Base-by-base conservation (phyloP, 306 rosid genomes). In the Sicyos edulis region DNA sequence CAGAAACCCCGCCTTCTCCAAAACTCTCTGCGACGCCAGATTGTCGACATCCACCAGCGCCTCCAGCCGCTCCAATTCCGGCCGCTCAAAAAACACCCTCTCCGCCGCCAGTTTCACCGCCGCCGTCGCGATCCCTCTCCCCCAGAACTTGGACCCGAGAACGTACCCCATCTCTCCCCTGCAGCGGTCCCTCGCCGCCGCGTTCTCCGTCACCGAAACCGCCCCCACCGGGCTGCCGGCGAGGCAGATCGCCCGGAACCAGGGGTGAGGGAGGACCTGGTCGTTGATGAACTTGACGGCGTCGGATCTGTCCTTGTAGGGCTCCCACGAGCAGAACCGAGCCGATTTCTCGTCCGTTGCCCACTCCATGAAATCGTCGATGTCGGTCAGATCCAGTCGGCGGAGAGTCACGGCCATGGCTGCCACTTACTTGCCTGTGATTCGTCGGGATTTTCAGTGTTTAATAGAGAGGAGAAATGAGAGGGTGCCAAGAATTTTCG, bases 311-410 rank as follows among this genome's bases (percentile, higher is more conserved):
- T 51, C 72, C 0, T 67, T 75, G 79, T 81, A 66, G 47, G 88
- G 73, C 9, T 91, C 91, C 96, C 96, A 83, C 14, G 82, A 65
- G 83, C 86, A 87, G 45, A 78, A 88, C 8, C 21, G 73, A 6
- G 86, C 2, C 17, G 82, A 91, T 53, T 84, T 77, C 57, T 85
- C 86, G 78, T 89, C 91, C 16, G 73, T 26, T 0, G 80, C 79
- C 93, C 93, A 87, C 2, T 54, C 85, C 88, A 87, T 80, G 81
- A 87, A 78, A 52, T 82, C 96, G 71, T 91, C 96, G 17, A 83
- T 53, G 74, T 91, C 96, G 4, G 89, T 77, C 22, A 82, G 78
- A 63, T 15, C 73, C 17, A 86, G 52, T 4, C 83, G 85, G 71
- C 95, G 78, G 17, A 86, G 90, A 53, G 83, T 60, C 10, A 9